phyloP scores from a whole-genome alignment of 345 rosid genomes.

The Populus euphratica region DNA sequence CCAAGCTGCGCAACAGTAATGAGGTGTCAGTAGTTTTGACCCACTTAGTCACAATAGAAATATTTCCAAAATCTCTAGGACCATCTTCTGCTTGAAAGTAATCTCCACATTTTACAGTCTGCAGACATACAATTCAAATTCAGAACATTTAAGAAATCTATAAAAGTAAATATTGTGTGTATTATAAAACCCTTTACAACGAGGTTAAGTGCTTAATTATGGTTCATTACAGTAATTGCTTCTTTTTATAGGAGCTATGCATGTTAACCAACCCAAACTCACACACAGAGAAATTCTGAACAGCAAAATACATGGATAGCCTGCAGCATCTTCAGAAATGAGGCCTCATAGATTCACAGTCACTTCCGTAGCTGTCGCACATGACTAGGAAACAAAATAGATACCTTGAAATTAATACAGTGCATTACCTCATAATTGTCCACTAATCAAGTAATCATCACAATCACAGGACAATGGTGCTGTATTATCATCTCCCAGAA shows the following conservation, averaged over 20 bases:
- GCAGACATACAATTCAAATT: constrained; percentile 18
- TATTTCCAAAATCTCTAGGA: constrained; percentile 77
- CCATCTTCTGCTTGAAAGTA: constrained; percentile 79
- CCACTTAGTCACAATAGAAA: constrained; percentile 55
- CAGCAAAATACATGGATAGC: background rate
- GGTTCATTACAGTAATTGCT: background rate
- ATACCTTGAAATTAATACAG: constrained; percentile 11
- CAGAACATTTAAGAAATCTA: background rate
- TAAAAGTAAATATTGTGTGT: background rate
- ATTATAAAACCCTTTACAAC: too few species aligned
- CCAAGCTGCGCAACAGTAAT: constrained; percentile 63
- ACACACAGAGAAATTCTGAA: background rate
- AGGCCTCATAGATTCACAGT: background rate
- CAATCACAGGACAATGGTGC: constrained; percentile 63
- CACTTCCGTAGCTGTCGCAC: background rate
- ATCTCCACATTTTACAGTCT: constrained; percentile 78
- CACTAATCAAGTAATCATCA: constrained; percentile 85
- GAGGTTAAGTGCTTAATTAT: background rate
- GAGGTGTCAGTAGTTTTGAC: constrained; percentile 50
- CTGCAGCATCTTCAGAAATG: background rate
- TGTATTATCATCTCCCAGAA: constrained; percentile 96
- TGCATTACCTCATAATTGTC: constrained; percentile 57
- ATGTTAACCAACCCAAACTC: background rate
- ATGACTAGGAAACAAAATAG: background rate
- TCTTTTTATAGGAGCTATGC: background rate